Evolutionary conservation across 1,284 basidiomycete species (phyloP).

Genomic region (Ustilago esculenta): DNA sequence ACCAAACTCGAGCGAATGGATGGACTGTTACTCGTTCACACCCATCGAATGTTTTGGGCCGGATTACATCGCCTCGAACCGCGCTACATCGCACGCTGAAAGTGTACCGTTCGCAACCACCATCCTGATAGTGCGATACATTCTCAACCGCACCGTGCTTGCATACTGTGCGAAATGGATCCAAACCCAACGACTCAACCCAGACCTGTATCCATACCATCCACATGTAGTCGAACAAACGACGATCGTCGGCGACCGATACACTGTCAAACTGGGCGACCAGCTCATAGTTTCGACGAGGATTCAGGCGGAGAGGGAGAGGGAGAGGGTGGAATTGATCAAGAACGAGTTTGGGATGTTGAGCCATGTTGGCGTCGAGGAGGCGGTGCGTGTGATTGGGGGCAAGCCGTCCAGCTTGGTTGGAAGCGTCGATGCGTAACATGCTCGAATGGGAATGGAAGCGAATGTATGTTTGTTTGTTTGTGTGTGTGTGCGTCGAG

Average conservation of each 20-base stretch:
- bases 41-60: slow-evolving; percentile 13
- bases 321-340: slow-evolving; percentile 26
- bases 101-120: slow-evolving; percentile 18
- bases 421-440: no score
- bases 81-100: slow-evolving; percentile 6
- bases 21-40: slow-evolving; percentile 32
- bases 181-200: slow-evolving; percentile 5
- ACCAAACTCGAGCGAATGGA: slow-evolving; percentile 9
- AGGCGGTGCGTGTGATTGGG: slow-evolving; percentile 19
- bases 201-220: slow-evolving; percentile 38
- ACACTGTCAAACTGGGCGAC: slow-evolving; percentile 14
- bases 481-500: no score
- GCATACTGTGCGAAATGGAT: neutral
- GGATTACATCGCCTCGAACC: slow-evolving; percentile 22
- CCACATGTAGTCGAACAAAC: slow-evolving; percentile 26
- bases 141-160: neutral
- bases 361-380: slow-evolving; percentile 3
- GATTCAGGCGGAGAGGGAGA: slow-evolving; percentile 18
- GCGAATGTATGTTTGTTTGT: no score
- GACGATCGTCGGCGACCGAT: slow-evolving; percentile 25
- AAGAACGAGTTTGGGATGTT: slow-evolving; percentile 31
- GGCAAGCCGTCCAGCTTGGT: no score
- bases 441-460: neutral
- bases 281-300: neutral
- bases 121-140: slow-evolving; percentile 25